Base-by-base conservation (phyloP, 140 eudicot species). In the Bidens hawaiensis region DNA sequence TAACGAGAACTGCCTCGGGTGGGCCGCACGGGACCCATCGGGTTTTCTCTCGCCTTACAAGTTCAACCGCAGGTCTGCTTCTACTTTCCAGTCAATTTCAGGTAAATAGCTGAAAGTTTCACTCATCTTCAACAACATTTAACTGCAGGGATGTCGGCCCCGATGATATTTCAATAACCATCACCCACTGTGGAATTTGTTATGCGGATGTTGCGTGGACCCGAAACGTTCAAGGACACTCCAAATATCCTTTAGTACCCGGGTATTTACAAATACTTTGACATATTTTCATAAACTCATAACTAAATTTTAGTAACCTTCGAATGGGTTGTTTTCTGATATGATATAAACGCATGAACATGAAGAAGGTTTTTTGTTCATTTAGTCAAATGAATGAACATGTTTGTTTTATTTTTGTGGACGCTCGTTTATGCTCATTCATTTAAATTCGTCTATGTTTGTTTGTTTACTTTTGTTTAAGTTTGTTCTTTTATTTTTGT, bases 21-120 rank as follows among this genome's bases (percentile, higher is more conserved):
- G 83, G 80, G 97, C 97, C 11, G 97, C 97, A 30, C 77, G 86
- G 69, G 97, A 90, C 69, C 78, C 94, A 4, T 87, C 97, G 16
- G 97, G 97, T 62, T 26, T 75, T 60, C 78, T 90, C 13, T 90
- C 97, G 11, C 97, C 97, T 34, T 87, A 86, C 69, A 62, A 73
- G 38, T 87, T 90, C 62, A 73, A 59, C 65, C 97, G 97, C 81
- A 83, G 95, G 97, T 89, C 27, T 22, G 25, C 46, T 5, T 43
- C 8, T 12, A 11, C 11, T 53, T 72, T 72, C 24, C 21, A 27
- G 1, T 24, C 52, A 3, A 4, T 12, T 22, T 6, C 7, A n/a
- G 21, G 15, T 54, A n/a, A 2, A 24, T 47, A 23, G 24, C 18
- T 33, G 2, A 14, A 42, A 23, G 2, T 40, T 62, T 25, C 19